These are phyloP conservation scores for Pneumocystis canis DNA, from an alignment of 1,139 yeast genomes.

Conservation along the genomic window DNA sequence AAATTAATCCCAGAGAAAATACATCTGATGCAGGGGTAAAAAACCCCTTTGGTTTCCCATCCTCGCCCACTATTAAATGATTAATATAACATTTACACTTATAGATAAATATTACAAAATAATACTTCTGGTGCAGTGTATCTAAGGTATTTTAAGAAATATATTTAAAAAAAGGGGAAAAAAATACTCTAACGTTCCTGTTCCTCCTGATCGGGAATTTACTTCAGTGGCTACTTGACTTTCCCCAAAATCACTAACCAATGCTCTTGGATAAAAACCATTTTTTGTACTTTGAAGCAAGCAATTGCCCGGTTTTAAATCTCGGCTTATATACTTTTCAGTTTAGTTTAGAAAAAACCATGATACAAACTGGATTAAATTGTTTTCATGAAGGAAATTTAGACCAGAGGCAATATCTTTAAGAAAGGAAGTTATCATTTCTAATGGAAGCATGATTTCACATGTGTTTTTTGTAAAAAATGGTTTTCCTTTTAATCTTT, in stretches of 20 bases:
- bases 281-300: slow-evolving; percentile 25
- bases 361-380: slow-evolving; percentile 42
- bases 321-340: slow-evolving; percentile 30
- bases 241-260: slow-evolving; percentile 84
- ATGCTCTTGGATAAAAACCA: slow-evolving; percentile 41
- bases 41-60: slow-evolving; percentile 45
- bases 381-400: slow-evolving; percentile 52
- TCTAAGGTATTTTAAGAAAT: slow-evolving; percentile 1
- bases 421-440: slow-evolving; percentile 50
- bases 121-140: slow-evolving; percentile 12
- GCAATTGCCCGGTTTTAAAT: slow-evolving; percentile 79
- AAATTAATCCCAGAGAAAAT: slow-evolving; percentile 68
- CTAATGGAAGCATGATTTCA: slow-evolving; percentile 15
- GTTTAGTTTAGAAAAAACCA: neutral
- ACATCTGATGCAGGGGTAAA: slow-evolving; percentile 36
- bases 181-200: slow-evolving; percentile 75
- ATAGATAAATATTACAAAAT: slow-evolving; percentile 5
- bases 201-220: slow-evolving; percentile 52
- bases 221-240: slow-evolving; percentile 54
- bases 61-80: slow-evolving; percentile 21
- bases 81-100: slow-evolving; percentile 6
- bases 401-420: slow-evolving; percentile 58
- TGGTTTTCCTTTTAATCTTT: slow-evolving; percentile 6
- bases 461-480: neutral
- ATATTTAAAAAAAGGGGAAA: slow-evolving; percentile 61